Evolutionary conservation across 148 eudicot genomes (phyloP).

Genomic region (Euryodendron excelsum): DNA sequence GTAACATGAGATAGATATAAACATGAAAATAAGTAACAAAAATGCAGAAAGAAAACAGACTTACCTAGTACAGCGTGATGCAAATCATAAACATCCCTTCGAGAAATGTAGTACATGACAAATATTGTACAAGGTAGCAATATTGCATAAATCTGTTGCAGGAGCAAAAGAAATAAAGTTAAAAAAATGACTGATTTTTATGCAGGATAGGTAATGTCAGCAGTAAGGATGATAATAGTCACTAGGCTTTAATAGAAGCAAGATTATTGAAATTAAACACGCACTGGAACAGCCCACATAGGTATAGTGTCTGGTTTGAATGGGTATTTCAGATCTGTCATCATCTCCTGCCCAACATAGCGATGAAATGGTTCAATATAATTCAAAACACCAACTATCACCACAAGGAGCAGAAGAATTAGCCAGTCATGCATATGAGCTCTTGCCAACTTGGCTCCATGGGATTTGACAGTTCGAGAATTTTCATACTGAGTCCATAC

Average conservation of each 20-base stretch:
- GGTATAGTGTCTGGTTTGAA: constrained; percentile 37
- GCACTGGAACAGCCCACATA: constrained; percentile 41
- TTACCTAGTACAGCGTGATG: constrained; percentile 43
- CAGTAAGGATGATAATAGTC: not conserved
- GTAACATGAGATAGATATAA: not conserved
- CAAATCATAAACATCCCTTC: constrained; percentile 48
- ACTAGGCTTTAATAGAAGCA: not conserved
- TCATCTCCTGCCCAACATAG: constrained; percentile 31
- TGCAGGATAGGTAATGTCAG: no score
- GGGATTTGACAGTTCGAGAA: constrained; percentile 19
- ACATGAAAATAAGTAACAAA: not conserved
- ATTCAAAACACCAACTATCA: constrained; percentile 22
- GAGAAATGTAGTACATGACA: constrained; percentile 19
- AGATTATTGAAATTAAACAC: not conserved
- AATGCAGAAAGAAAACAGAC: not conserved
- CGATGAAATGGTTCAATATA: constrained; percentile 43
- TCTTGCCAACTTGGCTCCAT: constrained; percentile 22
- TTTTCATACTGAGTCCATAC: no score
- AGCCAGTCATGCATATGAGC: constrained; percentile 44
- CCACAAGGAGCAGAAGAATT: constrained; percentile 28
- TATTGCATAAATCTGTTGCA: constrained; percentile 32
- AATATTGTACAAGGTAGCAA: constrained; percentile 32
- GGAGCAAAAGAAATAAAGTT: not conserved
- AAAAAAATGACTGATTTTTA: not conserved
- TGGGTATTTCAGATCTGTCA: constrained; percentile 35